Base-by-base conservation (phyloP, 2,329 filamentous ascomycete genomes). In the Fusarium falciforme region DNA sequence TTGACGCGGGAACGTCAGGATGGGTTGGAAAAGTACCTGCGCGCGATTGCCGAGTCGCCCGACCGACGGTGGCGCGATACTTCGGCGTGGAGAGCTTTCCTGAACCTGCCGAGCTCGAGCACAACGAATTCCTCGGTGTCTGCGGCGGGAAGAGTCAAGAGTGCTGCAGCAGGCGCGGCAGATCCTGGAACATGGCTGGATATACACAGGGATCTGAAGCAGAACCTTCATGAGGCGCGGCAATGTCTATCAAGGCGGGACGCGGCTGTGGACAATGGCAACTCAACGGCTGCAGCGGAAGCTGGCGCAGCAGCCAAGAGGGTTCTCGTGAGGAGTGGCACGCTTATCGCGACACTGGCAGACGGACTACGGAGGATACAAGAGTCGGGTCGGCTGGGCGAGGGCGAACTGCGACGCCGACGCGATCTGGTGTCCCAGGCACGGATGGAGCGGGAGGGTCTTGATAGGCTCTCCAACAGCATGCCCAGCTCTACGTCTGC, bases 21-120 rank as follows among this genome's bases (percentile, higher is more conserved):
- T 14, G 91, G 87, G 0, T 87, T 96, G 11, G 93, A 96, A 80
- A 83, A 85, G 52, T 96, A 96, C 82, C 86, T 96, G 4, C 89
- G 89, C 60, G 89, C 89, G 42, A 93, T 96, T 68, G 92, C 94
- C 58, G 91, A 91, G 69, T 88, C 89, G 5, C 90, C 92, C n/a
- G 93, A 96, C 80, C 87, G 90, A 17, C 85, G 93, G 77, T 96
- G 94, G 94, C 88, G 93, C 22, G 91, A 93, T 74, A 93, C 91
- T 1, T 88, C 88, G 17, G 89, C 89, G 4, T 97, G 94, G 91
- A 88, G 93, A 44, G 83, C 87, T 1, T 97, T 96, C 77, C 83
- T 96, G 33, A 93, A 92, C 76, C 86, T 96, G 8, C 92, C 92
- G 2, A 85, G 83, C 71, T 84, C 80, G 6, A 88, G 87, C 79